Base-by-base conservation (phyloP, 306 rosid species). In the Vachellia collinsii region DNA sequence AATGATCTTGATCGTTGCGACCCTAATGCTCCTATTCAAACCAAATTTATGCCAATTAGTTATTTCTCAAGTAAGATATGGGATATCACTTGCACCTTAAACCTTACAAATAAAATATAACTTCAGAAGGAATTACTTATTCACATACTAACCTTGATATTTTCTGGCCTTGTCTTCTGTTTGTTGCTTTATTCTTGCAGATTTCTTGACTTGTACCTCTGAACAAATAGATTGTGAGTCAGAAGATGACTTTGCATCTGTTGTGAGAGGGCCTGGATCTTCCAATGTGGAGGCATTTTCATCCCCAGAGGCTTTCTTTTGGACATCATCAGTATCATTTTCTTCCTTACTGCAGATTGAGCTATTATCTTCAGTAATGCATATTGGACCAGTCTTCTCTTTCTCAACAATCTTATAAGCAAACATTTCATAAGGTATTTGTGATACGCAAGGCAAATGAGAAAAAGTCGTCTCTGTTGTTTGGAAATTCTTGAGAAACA, bases 381-480 rank as follows among this genome's bases (percentile, higher is more conserved):
- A 29, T 29, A 2, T 80, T 0, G 77, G 48, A 80, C 36, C 80
- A 14, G 77, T 81, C 89, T 88, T 93, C 80, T 85, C 94, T 85
- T 77, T 93, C 90, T 92, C 98, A 0, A 72, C 72, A 41, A 93
- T 88, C 77, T 80, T 85, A 56, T 90, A 88, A 66, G 91, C 90
- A 85, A 92, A 96, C 97, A 96, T 92, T 79, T 93, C 91, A 77
- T 84, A 92, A 11, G 99, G 99, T 72, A 96, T 88, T 54, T 87
- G 90, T 3, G 93, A 88, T 23, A 90, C 81, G 0, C 86, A 65
- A 51, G 88, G 68, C 19, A 78, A 29, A 50, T 72, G 71, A 47
- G 74, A 70, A 7, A 1, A 41, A 4, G 54, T 11, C 81, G 59
- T 87, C 29, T 88, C 88, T 12, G 58, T 56, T 12, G 58, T 56